Evolutionary conservation across 2,329 filamentous ascomycete genomes (phyloP).

Genomic region (Calonectria fujianensis): DNA sequence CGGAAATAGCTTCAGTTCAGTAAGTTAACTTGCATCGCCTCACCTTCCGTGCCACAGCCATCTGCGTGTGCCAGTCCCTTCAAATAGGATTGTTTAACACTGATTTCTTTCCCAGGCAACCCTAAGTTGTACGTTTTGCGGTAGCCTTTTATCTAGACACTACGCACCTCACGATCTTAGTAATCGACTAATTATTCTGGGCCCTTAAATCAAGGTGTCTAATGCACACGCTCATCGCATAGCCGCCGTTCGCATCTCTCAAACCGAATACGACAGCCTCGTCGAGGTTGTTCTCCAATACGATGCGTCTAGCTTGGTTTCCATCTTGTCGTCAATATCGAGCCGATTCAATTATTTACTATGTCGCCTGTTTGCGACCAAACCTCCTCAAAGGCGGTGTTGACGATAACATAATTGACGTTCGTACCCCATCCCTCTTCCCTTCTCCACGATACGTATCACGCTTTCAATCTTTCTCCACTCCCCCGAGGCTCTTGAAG

Average conservation of each 20-base stretch:
- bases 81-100: not conserved
- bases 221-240: constrained; percentile 18
- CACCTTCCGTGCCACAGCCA: not conserved
- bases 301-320: constrained; percentile 62
- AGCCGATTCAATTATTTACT: not conserved
- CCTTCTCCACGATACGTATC: not conserved
- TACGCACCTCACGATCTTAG: not conserved
- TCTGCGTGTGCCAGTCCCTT: not conserved
- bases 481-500: not conserved
- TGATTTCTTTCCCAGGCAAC: not conserved
- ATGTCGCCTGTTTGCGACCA: constrained; percentile 55
- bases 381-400: constrained; percentile 71
- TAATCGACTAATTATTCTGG: constrained; percentile 19
- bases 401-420: constrained; percentile 66
- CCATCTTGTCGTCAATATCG: too few species aligned
- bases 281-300: constrained; percentile 72
- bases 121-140: constrained; percentile 31
- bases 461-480: not conserved
- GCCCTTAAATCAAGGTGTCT: constrained; percentile 27
- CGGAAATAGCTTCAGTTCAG: constrained; percentile 28
- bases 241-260: constrained; percentile 72
- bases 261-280: constrained; percentile 77
- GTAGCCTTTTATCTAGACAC: not conserved
- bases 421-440: constrained; percentile 55
- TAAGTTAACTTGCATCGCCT: constrained; percentile 27